These are phyloP conservation scores for Glycine tomentella DNA, from an alignment of 306 rosid species.

Conservation along the genomic window DNA sequence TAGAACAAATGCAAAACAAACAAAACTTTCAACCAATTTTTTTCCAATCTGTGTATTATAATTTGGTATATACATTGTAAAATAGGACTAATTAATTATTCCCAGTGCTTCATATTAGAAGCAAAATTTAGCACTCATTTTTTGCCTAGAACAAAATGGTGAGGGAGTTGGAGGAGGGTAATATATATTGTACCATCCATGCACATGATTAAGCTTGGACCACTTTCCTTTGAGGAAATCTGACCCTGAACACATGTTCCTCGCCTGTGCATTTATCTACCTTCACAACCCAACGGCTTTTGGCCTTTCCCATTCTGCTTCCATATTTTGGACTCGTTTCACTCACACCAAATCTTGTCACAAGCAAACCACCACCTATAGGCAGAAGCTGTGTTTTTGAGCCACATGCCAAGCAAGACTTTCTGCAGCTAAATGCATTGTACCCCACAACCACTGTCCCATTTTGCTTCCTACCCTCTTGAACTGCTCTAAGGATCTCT, in stretches of 20 bases:
- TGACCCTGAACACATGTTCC: slow-evolving; percentile 92
- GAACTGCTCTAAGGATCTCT: slow-evolving; percentile 54
- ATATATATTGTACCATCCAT: neutral
- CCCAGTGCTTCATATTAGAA: neutral
- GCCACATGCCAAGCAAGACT: slow-evolving; percentile 60
- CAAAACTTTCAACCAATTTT: neutral
- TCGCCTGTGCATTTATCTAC: slow-evolving; percentile 94
- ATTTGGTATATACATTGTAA: slow-evolving; percentile 47
- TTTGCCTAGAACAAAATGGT: slow-evolving; percentile 28
- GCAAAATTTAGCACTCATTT: slow-evolving; percentile 25
- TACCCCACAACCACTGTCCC: slow-evolving; percentile 72
- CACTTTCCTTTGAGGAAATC: slow-evolving; percentile 64
- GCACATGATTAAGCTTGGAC: slow-evolving; percentile 58
- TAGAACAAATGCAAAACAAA: neutral
- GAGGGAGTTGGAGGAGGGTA: neutral
- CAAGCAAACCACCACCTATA: slow-evolving; percentile 81
- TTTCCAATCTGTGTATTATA: slow-evolving; percentile 25
- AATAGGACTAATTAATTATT: neutral
- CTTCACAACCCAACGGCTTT: slow-evolving; percentile 78
- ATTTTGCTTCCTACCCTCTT: slow-evolving; percentile 52
- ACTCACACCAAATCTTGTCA: slow-evolving; percentile 58
- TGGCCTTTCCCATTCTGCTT: slow-evolving; percentile 42
- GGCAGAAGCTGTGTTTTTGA: slow-evolving; percentile 77
- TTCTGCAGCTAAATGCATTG: slow-evolving; percentile 70
- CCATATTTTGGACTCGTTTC: neutral